Conservation (phyloP, 169 alveolate genomes). For the Toxoplasma gondii region DNA sequence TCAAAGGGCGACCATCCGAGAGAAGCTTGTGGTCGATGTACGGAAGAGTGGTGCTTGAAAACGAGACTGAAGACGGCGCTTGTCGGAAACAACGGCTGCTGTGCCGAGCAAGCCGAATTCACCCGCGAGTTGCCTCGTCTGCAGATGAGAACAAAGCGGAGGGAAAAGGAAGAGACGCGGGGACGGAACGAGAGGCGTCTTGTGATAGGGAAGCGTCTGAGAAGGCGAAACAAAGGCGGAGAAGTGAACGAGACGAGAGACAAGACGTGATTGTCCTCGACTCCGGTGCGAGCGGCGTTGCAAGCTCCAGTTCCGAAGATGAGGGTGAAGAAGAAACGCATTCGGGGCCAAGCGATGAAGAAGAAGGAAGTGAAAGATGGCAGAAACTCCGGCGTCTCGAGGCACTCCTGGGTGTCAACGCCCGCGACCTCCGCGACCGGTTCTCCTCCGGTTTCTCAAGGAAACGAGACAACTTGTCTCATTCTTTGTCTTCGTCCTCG, state of each 20-base stretch:
- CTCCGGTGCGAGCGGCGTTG: background rate
- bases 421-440: slow-evolving; percentile 2
- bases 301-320: background rate
- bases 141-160: background rate
- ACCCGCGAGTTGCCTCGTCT: background rate
- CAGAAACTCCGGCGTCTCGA: background rate
- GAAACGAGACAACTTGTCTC: background rate
- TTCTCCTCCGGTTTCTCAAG: background rate
- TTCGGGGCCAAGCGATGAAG: background rate
- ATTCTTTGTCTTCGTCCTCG: background rate
- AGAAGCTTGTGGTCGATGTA: background rate
- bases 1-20: background rate
- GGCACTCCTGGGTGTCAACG: background rate
- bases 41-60: background rate
- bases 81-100: background rate
- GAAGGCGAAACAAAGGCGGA: background rate
- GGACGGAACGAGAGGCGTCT: background rate
- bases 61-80: background rate
- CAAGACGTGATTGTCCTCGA: background rate
- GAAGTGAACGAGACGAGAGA: background rate
- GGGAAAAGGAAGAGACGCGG: background rate
- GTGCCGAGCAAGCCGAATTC: background rate
- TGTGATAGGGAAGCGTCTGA: background rate
- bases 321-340: background rate
- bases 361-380: background rate